Percentiles rank a stretch among this genome's conserved stretches.
Evolutionary conservation across 768 basidiomycete species (phyloP).

Genomic region (Lepiota subincarnata): DNA sequence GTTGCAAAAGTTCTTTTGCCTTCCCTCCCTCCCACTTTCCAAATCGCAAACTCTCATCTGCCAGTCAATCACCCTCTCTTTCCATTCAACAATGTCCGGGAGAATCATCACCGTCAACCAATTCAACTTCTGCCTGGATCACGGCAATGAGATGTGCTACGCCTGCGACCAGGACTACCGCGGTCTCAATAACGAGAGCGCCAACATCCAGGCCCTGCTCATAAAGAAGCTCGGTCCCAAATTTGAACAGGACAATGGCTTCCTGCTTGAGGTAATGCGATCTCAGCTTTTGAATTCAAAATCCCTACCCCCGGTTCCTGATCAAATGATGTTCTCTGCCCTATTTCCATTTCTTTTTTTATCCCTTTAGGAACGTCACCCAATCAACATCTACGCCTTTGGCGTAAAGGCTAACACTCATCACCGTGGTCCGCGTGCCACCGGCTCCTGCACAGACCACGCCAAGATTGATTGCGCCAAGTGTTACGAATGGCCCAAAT

Average conservation of each 20-base stretch:
- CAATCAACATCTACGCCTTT: constrained; percentile 12
- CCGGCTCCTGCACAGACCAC: neutral
- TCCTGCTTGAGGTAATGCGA: neutral
- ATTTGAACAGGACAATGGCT: constrained; percentile 11
- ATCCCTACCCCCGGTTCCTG: neutral
- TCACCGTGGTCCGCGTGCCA: neutral
- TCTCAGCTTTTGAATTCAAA: neutral
- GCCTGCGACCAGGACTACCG: constrained; percentile 16
- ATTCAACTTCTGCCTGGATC: constrained; percentile 18
- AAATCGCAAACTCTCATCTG: too few relatives aligned
- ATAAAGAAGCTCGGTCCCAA: constrained; percentile 9
- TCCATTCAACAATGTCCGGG: neutral
- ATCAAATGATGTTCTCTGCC: too few relatives aligned
- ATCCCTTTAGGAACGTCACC: constrained; percentile 8
- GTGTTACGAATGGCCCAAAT: neutral
- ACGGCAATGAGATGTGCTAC: constrained; percentile 18
- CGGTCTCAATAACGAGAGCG: constrained; percentile 12
- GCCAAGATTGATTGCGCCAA: neutral
- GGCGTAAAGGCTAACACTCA: constrained; percentile 8
- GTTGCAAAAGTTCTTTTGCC: too few relatives aligned
- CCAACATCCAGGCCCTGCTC: constrained; percentile 8
- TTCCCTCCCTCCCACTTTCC: neutral
- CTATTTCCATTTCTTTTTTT: too few relatives aligned
- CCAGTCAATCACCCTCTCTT: too few relatives aligned
- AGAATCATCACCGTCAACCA: constrained; percentile 10